A percentile compares a stretch with the other conserved stretches of the same genome.
Conservation (phyloP, 2,329 filamentous ascomycete genomes). For the Pyrenophora graminea region DNA sequence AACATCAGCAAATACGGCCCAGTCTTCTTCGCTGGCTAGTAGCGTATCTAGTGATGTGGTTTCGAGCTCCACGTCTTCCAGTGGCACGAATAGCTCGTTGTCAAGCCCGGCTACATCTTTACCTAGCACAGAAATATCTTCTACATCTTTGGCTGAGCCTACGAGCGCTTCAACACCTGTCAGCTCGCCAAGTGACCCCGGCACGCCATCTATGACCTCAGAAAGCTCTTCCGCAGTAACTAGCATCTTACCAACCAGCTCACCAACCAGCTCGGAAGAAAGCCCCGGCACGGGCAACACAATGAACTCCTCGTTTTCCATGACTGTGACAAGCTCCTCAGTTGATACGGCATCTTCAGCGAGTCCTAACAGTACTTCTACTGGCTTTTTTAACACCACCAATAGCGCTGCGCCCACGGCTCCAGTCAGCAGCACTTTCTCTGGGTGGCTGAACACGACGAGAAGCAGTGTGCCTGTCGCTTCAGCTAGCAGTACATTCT, state of each 20-base stretch:
- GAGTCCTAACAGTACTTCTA: not conserved
- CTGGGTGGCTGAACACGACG: not conserved
- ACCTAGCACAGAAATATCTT: not conserved
- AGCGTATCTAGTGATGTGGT: not conserved
- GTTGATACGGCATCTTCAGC: not conserved
- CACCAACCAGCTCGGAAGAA: not conserved
- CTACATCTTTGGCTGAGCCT: not conserved
- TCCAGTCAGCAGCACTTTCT: not conserved
- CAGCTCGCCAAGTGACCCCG: not conserved
- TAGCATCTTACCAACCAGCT: no score
- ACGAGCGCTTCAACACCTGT: not conserved
- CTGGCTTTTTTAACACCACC: not conserved
- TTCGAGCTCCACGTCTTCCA: not conserved
- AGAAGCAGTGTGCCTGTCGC: not conserved
- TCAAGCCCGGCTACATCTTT: not conserved
- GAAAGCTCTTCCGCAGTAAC: not conserved
- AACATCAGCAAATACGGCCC: not conserved
- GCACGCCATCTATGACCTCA: not conserved
- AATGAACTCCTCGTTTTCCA: not conserved
- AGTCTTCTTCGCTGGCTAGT: slow-evolving; percentile 1
- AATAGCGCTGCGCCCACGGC: not conserved
- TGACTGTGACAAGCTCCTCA: not conserved
- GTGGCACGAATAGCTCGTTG: not conserved
- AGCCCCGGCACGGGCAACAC: not conserved
- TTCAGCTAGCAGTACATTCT: not conserved